phyloP scores from a whole-genome alignment of 179 eudicot genomes.

The Beta corolliflora region DNA sequence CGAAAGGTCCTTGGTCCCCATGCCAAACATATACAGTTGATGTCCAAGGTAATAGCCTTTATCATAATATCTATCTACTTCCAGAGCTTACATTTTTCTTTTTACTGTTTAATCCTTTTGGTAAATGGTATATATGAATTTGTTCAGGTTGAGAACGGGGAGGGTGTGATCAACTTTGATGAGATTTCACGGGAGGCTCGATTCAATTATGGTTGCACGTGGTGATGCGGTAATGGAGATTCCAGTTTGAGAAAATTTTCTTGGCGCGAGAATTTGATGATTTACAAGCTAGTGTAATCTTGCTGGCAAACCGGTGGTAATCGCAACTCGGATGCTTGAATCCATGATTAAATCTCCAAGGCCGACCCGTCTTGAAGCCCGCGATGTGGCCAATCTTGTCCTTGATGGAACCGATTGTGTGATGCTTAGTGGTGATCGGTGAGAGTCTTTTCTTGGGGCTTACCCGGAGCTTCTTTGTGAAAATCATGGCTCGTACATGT shows the following conservation, averaged over 20 bases:
- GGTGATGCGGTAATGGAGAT: slow-evolving; percentile 53
- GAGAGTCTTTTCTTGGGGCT: slow-evolving; percentile 54
- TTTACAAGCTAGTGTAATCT: slow-evolving; percentile 46
- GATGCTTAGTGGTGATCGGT: slow-evolving; percentile 49
- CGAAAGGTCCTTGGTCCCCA: slow-evolving; percentile 44
- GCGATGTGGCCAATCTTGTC: slow-evolving; percentile 45
- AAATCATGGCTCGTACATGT: slow-evolving; percentile 44
- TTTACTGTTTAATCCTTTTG: too few relatives aligned
- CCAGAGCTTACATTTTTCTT: too few relatives aligned
- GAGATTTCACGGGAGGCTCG: slow-evolving; percentile 43
- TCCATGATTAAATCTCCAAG: slow-evolving; percentile 49
- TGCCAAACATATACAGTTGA: slow-evolving; percentile 43
- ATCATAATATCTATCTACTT: too few relatives aligned
- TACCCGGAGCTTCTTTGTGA: slow-evolving; percentile 47
- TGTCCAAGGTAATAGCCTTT: too few relatives aligned
- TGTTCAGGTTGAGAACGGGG: slow-evolving; percentile 49
- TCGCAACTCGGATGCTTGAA: slow-evolving; percentile 51
- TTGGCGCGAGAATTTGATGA: slow-evolving; percentile 52
- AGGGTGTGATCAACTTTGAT: slow-evolving; percentile 47
- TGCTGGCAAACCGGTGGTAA: slow-evolving; percentile 46
- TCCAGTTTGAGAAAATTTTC: slow-evolving; percentile 49
- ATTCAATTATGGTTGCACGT: slow-evolving; percentile 49
- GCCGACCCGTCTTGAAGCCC: slow-evolving; percentile 47
- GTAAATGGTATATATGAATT: too few relatives aligned
- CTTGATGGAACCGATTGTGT: slow-evolving; percentile 46